These are phyloP conservation scores for Tolypocladium tundrense DNA, from an alignment of 2,329 filamentous ascomycete genomes.

Conservation along the genomic window DNA sequence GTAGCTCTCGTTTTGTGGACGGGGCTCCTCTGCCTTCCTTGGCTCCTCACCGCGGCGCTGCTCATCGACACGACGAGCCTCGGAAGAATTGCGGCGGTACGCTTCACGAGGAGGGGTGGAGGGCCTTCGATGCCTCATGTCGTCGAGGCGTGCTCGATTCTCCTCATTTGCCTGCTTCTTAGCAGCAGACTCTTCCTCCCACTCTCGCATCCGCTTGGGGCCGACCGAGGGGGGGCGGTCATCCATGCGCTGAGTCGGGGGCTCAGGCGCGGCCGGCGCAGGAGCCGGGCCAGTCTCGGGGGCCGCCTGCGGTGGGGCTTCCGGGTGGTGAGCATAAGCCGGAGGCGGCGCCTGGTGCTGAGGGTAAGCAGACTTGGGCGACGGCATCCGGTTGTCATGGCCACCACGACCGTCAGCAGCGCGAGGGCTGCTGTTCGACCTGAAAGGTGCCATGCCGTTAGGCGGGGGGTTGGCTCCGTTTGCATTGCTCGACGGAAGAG, in stretches of 20 bases:
- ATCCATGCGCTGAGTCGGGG: constrained; percentile 50
- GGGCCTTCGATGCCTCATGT: constrained; percentile 67
- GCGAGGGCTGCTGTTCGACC: constrained; percentile 63
- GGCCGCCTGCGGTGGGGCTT: constrained; percentile 47
- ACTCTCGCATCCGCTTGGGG: constrained; percentile 80
- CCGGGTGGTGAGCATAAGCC: constrained; percentile 61
- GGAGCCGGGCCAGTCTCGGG: constrained; percentile 44
- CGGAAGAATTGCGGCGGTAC: constrained; percentile 70
- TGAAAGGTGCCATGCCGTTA: constrained; percentile 59
- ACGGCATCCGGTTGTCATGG: constrained; percentile 77
- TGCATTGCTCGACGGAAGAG: constrained; percentile 26
- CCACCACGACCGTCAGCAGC: constrained; percentile 68
- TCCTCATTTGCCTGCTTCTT: constrained; percentile 91
- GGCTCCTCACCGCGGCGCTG: constrained; percentile 49
- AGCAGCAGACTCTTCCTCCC: constrained; percentile 70
- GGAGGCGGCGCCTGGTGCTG: constrained; percentile 52
- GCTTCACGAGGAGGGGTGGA: constrained; percentile 62
- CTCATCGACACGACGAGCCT: constrained; percentile 56
- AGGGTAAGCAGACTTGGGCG: constrained; percentile 78
- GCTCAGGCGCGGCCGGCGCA: constrained; percentile 45
- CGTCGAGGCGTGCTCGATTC: constrained; percentile 74
- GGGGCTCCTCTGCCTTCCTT: constrained; percentile 48
- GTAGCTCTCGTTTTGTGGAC: constrained; percentile 67
- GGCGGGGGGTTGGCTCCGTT: constrained; percentile 28
- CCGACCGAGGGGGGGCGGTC: constrained; percentile 71